phyloP scores from a whole-genome alignment of 148 eudicot species.

The Amaranthus palmeri region DNA sequence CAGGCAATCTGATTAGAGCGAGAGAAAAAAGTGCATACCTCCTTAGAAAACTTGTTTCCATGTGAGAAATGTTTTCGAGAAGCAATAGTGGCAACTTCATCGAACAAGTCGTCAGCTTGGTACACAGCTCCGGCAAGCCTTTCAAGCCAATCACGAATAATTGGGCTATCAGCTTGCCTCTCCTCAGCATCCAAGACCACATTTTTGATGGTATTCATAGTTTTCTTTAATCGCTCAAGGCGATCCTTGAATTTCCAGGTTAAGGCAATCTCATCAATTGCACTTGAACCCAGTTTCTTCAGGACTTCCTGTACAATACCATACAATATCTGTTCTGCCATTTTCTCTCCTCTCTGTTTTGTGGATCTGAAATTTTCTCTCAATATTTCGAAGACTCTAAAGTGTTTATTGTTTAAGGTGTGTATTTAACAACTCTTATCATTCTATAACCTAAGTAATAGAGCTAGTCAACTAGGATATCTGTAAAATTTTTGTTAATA shows the following conservation, averaged over 20 bases:
- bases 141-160: slow-evolving; percentile 19
- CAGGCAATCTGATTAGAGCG: background rate
- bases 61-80: background rate
- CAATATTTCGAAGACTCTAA: too few relatives aligned
- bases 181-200: slow-evolving; percentile 33
- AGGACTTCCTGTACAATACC: slow-evolving; percentile 12
- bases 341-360: background rate
- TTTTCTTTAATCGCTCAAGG: slow-evolving; percentile 17
- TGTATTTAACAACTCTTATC: too few relatives aligned
- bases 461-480: too few relatives aligned
- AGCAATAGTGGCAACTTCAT: slow-evolving; percentile 22
- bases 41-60: background rate
- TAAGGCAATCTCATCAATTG: slow-evolving; percentile 19
- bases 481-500: too few relatives aligned
- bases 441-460: too few relatives aligned
- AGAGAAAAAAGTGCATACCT: slow-evolving; percentile 23
- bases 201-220: slow-evolving; percentile 12
- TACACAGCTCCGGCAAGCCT: slow-evolving; percentile 25
- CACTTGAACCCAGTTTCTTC: slow-evolving; percentile 16
- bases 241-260: slow-evolving; percentile 17
- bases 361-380: too few relatives aligned
- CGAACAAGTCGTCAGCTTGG: slow-evolving; percentile 23
- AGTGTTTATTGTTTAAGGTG: too few relatives aligned
- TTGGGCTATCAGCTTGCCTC: slow-evolving; percentile 16
- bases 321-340: slow-evolving; percentile 26